phyloP scores from a whole-genome alignment of 2,329 filamentous ascomycete genomes.

The Colletotrichum shisoi region DNA sequence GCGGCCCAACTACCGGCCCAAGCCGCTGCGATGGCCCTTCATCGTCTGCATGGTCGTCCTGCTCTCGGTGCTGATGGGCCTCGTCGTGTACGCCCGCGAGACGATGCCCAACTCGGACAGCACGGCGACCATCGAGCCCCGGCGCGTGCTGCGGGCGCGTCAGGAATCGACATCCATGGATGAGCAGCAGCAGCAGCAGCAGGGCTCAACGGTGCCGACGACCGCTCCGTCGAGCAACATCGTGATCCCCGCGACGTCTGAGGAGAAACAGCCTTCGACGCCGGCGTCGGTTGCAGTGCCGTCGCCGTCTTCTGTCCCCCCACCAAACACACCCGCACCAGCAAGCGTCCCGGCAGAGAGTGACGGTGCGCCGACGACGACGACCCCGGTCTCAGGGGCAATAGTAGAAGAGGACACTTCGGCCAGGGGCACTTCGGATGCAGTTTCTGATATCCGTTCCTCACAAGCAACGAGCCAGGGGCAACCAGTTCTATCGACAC shows the following conservation, averaged over 20 bases:
- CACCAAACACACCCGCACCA: neutral
- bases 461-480: neutral
- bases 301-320: neutral
- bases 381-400: neutral
- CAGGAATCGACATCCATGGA: neutral
- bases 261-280: neutral
- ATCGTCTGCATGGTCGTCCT: conserved; percentile 43
- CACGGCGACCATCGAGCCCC: conserved; percentile 42
- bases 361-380: too few relatives aligned
- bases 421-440: neutral
- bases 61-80: conserved; percentile 42
- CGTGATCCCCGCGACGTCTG: neutral
- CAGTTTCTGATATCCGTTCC: neutral
- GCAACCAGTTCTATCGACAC: neutral
- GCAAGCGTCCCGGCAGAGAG: neutral
- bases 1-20: conserved; percentile 47
- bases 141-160: neutral
- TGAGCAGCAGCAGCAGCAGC: neutral
- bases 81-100: conserved; percentile 45
- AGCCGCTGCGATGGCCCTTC: conserved; percentile 48
- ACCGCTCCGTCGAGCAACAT: neutral
- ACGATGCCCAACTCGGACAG: conserved; percentile 47
- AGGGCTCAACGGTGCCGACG: neutral
- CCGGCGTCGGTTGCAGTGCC: too few relatives aligned
- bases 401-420: neutral